These are phyloP conservation scores for Russula sp. DNA, from an alignment of 768 basidiomycete genomes.

Conservation along the genomic window DNA sequence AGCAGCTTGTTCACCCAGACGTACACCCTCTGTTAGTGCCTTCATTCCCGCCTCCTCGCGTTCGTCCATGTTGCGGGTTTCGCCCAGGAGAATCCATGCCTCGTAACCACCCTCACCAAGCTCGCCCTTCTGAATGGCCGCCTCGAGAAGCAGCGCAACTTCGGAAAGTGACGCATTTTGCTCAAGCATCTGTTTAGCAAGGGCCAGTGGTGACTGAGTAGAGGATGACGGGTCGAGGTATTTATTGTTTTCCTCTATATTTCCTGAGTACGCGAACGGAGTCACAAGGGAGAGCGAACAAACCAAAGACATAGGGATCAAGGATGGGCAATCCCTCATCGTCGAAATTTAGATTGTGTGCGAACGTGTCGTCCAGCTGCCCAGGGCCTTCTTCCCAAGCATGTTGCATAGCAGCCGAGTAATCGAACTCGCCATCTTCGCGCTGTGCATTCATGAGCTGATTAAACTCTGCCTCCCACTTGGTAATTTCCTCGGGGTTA, in stretches of 20 bases:
- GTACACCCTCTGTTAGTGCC: slow-evolving; percentile 68
- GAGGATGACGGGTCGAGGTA: slow-evolving; percentile 49
- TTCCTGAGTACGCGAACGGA: not conserved
- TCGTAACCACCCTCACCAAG: slow-evolving; percentile 78
- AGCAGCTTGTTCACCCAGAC: slow-evolving; percentile 53
- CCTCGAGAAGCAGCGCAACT: slow-evolving; percentile 81
- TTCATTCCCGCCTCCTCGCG: slow-evolving; percentile 77
- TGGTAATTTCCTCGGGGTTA: slow-evolving; percentile 55
- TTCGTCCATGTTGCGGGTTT: slow-evolving; percentile 86
- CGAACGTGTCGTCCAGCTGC: slow-evolving; percentile 28
- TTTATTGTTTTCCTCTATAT: slow-evolving; percentile 65
- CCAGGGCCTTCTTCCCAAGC: slow-evolving; percentile 40
- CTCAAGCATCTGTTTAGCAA: slow-evolving; percentile 71
- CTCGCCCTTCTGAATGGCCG: slow-evolving; percentile 78
- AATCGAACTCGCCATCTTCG: slow-evolving; percentile 48
- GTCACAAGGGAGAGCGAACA: slow-evolving; percentile 23
- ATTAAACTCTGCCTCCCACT: slow-evolving; percentile 81
- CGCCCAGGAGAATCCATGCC: slow-evolving; percentile 88
- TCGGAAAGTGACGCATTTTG: slow-evolving; percentile 84
- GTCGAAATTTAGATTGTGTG: slow-evolving; percentile 44
- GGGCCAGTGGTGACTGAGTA: slow-evolving; percentile 44
- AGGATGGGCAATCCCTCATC: slow-evolving; percentile 72
- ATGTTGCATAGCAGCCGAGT: slow-evolving; percentile 51
- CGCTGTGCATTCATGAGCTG: slow-evolving; percentile 65
- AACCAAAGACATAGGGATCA: slow-evolving; percentile 71